These are phyloP conservation scores for Mallotus japonicus DNA, from an alignment of 441 rosid genomes.

Conservation along the genomic window DNA sequence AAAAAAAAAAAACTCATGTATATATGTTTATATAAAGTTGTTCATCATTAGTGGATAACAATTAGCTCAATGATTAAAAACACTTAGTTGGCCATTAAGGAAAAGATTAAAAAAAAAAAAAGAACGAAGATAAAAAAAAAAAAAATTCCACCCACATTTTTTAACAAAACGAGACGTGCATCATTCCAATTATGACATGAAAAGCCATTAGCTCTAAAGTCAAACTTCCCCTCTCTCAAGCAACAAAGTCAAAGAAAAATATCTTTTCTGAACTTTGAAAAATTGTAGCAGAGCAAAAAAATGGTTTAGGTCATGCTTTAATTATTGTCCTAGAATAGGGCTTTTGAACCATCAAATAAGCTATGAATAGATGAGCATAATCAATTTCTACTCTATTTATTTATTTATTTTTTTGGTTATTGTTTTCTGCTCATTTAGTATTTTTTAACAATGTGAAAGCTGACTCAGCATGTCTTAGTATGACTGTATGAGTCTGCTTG, in stretches of 20 bases:
- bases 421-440: too few relatives aligned
- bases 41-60: not conserved
- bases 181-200: not conserved
- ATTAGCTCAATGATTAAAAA: not conserved
- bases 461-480: too few relatives aligned
- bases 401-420: too few relatives aligned
- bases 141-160: not conserved
- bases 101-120: too few relatives aligned
- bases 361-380: not conserved
- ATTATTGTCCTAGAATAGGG: constrained; percentile 2
- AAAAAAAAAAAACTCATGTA: too few relatives aligned
- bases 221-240: not conserved
- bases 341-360: constrained; percentile 4
- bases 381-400: not conserved
- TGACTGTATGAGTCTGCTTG: too few relatives aligned
- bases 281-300: not conserved
- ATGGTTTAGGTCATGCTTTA: not conserved
- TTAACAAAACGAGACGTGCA: not conserved
- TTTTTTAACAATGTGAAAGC: too few relatives aligned
- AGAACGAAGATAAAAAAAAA: too few relatives aligned
- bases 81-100: not conserved
- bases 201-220: not conserved
- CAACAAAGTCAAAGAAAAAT: constrained; percentile 16
- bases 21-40: too few relatives aligned
- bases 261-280: constrained; percentile 20